Percentiles rank a stretch among this genome's conserved stretches.
Evolutionary conservation across 225 moss, liverwort and hornwort species (phyloP).

Genomic region (Sphagnum contortum): DNA sequence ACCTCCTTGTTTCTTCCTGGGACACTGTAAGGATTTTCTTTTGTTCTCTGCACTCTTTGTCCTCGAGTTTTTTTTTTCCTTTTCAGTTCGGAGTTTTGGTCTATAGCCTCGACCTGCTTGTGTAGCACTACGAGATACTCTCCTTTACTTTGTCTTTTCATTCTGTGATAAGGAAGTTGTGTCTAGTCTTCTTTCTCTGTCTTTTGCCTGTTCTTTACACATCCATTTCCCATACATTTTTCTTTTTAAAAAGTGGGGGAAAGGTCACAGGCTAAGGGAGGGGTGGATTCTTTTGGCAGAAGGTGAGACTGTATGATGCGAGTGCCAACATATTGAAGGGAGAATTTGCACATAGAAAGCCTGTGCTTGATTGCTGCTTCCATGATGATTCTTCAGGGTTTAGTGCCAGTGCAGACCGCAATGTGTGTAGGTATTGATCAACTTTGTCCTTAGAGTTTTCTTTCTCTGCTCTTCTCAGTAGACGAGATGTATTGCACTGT

Average conservation of each 20-base stretch:
- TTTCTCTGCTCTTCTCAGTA: background rate
- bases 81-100: too few species aligned
- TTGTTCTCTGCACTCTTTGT: background rate
- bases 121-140: background rate
- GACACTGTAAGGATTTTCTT: slow-evolving; percentile 54
- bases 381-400: slow-evolving; percentile 96
- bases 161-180: background rate
- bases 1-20: slow-evolving; percentile 93
- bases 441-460: background rate
- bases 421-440: slow-evolving; percentile 50
- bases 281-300: slow-evolving; percentile 33
- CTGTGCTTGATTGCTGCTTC: slow-evolving; percentile 96
- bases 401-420: slow-evolving; percentile 80
- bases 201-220: too few species aligned
- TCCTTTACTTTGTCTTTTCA: background rate
- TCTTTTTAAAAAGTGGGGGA: too few species aligned
- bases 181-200: background rate
- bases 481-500: too few species aligned
- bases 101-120: too few species aligned
- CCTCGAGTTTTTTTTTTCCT: background rate
- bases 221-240: too few species aligned
- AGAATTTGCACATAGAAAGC: slow-evolving; percentile 74
- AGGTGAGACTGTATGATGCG: slow-evolving; percentile 90
- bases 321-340: slow-evolving; percentile 90
- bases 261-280: background rate